phyloP scores from a whole-genome alignment of 1,284 basidiomycete species.

The Singerocomus inundabilis region DNA sequence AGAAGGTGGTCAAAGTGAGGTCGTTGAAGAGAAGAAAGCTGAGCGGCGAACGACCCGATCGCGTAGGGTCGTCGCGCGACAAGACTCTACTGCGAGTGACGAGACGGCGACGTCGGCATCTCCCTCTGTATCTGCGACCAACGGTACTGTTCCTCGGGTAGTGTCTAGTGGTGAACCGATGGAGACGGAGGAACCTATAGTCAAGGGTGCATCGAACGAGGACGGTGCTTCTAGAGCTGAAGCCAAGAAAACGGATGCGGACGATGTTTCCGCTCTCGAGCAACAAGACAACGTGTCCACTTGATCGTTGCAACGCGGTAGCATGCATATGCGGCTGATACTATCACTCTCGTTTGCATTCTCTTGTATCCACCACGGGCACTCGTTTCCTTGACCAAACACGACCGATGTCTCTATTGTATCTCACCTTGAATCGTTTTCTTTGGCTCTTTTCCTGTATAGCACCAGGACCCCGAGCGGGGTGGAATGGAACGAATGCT shows the following conservation, averaged over 20 bases:
- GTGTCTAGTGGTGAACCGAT: slow-evolving; percentile 17
- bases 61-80: slow-evolving; percentile 37
- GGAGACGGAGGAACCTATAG: slow-evolving; percentile 17
- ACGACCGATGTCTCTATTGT: slow-evolving; percentile 15
- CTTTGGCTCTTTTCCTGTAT: slow-evolving; percentile 15
- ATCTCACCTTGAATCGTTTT: slow-evolving; percentile 7
- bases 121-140: slow-evolving; percentile 30
- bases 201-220: slow-evolving; percentile 7
- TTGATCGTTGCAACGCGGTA: neutral
- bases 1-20: slow-evolving; percentile 21
- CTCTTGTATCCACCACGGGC: slow-evolving; percentile 5
- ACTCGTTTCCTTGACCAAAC: slow-evolving; percentile 1
- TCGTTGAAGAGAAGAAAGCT: slow-evolving; percentile 31
- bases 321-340: neutral
- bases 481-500: slow-evolving; percentile 1
- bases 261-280: neutral
- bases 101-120: slow-evolving; percentile 35
- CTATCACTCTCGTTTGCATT: slow-evolving; percentile 7
- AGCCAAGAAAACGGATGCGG: slow-evolving; percentile 1
- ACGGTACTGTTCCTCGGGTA: slow-evolving; percentile 10
- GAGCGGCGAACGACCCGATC: slow-evolving; percentile 49
- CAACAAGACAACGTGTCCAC: slow-evolving; percentile 1
- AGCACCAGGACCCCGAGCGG: slow-evolving; percentile 9
- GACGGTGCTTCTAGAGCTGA: slow-evolving; percentile 1
- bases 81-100: slow-evolving; percentile 43